Evolutionary conservation across 495 filamentous ascomycete genomes (phyloP), one percentile per base, ranked within the genome.

Genomic region (Aspergillus avenaceus): DNA sequence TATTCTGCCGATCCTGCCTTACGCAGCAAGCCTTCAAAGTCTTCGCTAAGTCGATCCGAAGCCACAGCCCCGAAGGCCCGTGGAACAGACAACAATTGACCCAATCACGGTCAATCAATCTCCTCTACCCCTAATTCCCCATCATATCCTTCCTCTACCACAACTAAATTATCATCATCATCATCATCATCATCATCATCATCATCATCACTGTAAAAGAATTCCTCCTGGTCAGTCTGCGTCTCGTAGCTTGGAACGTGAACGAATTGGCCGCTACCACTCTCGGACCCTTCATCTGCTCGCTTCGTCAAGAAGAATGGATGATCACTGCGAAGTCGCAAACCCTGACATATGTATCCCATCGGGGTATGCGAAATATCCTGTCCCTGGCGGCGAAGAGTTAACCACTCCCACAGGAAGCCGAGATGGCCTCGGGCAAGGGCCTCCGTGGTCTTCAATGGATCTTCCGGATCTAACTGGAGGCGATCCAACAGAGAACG

Each of bases 301-400:
- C n/a, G n/a, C 7, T 8, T 38, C 1, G 44, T 23, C 27, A 31
- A 13, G 19, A 80, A 79, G 58, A 81, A 79, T 0, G 75, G 69
- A 49, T 75, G 74, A 11, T 62, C 62, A 29, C 46, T 31, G 8
- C 53, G 60, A n/a, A 82, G 62, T 11, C 56, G 59, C 52, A 65
- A n/a, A 1, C 71, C 74, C 1, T 70, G 72, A 37, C 73, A 77
- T 5, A 83, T 61, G 49, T 75, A 76, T 0, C 79, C 79, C 71
- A 83, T 78, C 0, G 77, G 80, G 0, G 79, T 83, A 28, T 80
- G 74, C 19, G 61, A 51, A 13, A 80, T 66, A 40, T 81, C 73
- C 26, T 79, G 76, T 2, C 75, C 75, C 45, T 77, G 75, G 14
- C 76, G 70, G 4, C 74, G 65, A 8, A 78, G 49, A 2, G 71